A percentile compares a stretch with the other conserved stretches of the same genome.
Evolutionary conservation across 495 filamentous ascomycete species (phyloP).

Genomic region (Friedmanniomyces simplex): DNA sequence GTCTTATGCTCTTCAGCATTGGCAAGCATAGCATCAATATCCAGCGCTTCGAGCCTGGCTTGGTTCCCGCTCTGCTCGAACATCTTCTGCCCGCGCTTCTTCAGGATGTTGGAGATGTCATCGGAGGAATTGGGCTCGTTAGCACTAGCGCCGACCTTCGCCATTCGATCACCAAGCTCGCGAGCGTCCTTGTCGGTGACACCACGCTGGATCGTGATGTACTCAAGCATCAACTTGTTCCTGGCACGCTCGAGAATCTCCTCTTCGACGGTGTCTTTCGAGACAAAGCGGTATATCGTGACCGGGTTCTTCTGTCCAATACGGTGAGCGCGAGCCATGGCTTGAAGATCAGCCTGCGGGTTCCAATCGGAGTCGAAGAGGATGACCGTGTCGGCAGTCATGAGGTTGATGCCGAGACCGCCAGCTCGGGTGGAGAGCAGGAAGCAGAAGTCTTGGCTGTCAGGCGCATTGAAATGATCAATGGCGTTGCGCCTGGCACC

Average conservation of each 20-base stretch:
- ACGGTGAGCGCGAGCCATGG: conserved; percentile 95
- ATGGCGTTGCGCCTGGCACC: conserved; percentile 79
- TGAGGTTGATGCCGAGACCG: conserved; percentile 94
- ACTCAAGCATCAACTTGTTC: conserved; percentile 98
- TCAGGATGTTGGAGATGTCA: conserved; percentile 86
- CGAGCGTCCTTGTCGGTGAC: conserved; percentile 76
- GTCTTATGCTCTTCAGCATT: conserved; percentile 94
- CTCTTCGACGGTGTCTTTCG: conserved; percentile 96
- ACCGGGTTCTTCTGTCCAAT: conserved; percentile 95
- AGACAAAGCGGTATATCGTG: conserved; percentile 87
- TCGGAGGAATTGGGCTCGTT: conserved; percentile 75
- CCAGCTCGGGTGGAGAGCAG: conserved; percentile 90
- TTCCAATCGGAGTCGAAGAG: conserved; percentile 99
- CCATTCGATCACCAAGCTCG: conserved; percentile 62
- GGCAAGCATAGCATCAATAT: conserved; percentile 91
- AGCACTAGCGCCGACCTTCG: conserved; percentile 38
- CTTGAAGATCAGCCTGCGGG: conserved; percentile 93
- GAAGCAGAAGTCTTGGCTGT: conserved; percentile 91
- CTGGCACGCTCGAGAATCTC: conserved; percentile 91
- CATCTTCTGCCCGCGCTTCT: conserved; percentile 89
- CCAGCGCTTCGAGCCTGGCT: conserved; percentile 90
- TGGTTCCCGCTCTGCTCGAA: conserved; percentile 96
- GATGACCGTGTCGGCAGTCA: conserved; percentile 97
- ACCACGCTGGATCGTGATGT: conserved; percentile 91
- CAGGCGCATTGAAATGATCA: conserved; percentile 93